Conservation (phyloP, 192 early-diverging fungal genomes). For the Podila verticillata region DNA sequence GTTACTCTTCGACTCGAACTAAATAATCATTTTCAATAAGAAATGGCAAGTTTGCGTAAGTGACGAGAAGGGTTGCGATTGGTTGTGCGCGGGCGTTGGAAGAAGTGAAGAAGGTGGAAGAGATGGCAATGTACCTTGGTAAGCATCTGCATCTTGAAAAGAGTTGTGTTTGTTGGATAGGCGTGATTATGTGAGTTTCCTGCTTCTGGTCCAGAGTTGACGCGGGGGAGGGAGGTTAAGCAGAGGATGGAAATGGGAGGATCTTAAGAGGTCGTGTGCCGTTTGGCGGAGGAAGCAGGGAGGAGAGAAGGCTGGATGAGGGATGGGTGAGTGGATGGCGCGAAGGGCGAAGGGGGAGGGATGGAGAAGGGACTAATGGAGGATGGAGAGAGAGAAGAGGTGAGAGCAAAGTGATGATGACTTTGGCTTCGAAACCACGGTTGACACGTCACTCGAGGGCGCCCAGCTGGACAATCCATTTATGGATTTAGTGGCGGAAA, state of each 20-base stretch:
- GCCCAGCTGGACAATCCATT: too few relatives aligned
- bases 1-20: constrained; percentile 99
- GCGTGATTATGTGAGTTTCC: not conserved
- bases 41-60: not conserved
- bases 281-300: not conserved
- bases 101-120: not conserved
- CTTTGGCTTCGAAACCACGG: not conserved
- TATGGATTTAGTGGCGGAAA: not conserved
- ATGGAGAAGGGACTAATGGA: not conserved
- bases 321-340: not conserved
- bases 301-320: not conserved
- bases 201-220: not conserved
- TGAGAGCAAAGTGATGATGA: not conserved
- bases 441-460: not conserved
- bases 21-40: constrained; percentile 9
- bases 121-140: constrained; percentile 65
- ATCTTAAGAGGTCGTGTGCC: not conserved
- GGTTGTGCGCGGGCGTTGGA: not conserved
- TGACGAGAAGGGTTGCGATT: too few relatives aligned
- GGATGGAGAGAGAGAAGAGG: not conserved
- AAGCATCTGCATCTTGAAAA: constrained; percentile 77
- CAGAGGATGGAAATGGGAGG: not conserved
- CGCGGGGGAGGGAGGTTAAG: not conserved
- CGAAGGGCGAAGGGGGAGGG: not conserved
- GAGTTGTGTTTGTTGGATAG: not conserved